Percentiles rank a stretch among this genome's conserved stretches.
Conservation (phyloP, 768 basidiomycete species). For the Pleurotus tuber-regium region DNA sequence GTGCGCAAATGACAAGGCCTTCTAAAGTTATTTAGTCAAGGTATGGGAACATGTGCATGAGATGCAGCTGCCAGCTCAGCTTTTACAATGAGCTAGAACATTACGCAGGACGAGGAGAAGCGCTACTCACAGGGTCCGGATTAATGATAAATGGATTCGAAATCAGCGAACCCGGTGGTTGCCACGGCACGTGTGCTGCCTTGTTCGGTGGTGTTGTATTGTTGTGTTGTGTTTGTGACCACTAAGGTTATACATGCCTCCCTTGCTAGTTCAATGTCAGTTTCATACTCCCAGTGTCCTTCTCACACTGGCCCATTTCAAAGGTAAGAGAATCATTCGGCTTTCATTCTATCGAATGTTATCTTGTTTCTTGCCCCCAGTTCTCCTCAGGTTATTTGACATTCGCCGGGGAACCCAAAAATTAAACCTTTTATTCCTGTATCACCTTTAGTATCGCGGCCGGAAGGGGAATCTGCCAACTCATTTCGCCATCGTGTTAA, state of each 20-base stretch:
- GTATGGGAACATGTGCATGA: too few relatives aligned
- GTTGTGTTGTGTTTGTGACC: constrained; percentile 4
- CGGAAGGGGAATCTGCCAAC: constrained; percentile 4
- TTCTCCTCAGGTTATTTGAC: not conserved
- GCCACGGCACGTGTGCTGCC: not conserved
- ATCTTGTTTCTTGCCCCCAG: not conserved
- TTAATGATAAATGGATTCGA: constrained; percentile 1
- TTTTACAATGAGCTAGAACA: not conserved
- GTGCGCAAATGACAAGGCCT: too few relatives aligned
- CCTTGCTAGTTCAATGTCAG: constrained; percentile 6
- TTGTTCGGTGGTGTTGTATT: too few relatives aligned
- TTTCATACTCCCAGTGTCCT: constrained; percentile 3
- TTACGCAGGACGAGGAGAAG: not conserved
- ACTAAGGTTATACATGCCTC: constrained; percentile 7
- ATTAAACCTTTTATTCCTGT: too few relatives aligned
- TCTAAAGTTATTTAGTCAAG: too few relatives aligned
- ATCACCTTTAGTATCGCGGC: too few relatives aligned
- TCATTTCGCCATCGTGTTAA: constrained; percentile 10
- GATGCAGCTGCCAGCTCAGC: not conserved
- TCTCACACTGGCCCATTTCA: constrained; percentile 1
- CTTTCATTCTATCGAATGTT: too few relatives aligned
- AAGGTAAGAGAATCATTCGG: too few relatives aligned
- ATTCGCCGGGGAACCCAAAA: too few relatives aligned
- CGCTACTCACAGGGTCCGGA: not conserved
- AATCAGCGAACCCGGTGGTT: constrained; percentile 1